A percentile compares a stretch with the other conserved stretches of the same genome.
phyloP scores from a whole-genome alignment of 73 alveolate species.

The Symbiodinium natans region DNA sequence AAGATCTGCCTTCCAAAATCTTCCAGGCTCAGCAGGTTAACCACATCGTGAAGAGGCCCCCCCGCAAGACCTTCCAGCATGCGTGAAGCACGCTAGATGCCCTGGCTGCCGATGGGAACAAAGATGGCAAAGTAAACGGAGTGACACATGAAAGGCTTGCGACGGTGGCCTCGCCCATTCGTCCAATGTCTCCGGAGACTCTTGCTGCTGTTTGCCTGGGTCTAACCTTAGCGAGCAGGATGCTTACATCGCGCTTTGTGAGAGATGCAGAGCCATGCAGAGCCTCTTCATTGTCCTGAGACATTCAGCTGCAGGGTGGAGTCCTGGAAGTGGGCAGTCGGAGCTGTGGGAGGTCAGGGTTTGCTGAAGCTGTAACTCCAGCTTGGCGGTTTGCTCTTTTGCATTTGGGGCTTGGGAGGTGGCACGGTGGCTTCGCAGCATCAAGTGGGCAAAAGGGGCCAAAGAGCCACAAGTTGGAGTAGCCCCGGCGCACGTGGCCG shows the following conservation, averaged over 20 bases:
- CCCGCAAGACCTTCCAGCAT: too few relatives aligned
- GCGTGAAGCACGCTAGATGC: too few relatives aligned
- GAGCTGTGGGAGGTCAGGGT: constrained; percentile 36
- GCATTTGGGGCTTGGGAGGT: constrained; percentile 10
- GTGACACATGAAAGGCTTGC: too few relatives aligned
- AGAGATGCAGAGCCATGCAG: background rate
- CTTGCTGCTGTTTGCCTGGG: constrained; percentile 76
- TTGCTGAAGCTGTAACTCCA: too few relatives aligned
- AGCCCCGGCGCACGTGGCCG: constrained; percentile 10
- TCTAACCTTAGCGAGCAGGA: background rate
- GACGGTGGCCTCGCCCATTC: constrained; percentile 67
- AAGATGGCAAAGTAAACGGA: too few relatives aligned
- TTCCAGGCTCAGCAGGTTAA: background rate
- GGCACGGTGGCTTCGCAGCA: constrained; percentile 41
- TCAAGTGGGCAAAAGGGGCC: background rate
- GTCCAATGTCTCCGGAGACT: constrained; percentile 67
- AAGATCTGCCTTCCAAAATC: background rate
- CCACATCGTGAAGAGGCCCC: background rate
- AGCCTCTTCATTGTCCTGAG: too few relatives aligned
- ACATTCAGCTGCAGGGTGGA: constrained; percentile 19
- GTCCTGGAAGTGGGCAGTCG: background rate
- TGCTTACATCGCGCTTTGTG: background rate
- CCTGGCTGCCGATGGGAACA: too few relatives aligned
- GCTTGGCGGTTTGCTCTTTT: background rate
- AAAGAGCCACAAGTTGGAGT: background rate